phyloP scores from a whole-genome alignment of 352 stramenopile genomes.

The Phytopythium ostracodes region DNA sequence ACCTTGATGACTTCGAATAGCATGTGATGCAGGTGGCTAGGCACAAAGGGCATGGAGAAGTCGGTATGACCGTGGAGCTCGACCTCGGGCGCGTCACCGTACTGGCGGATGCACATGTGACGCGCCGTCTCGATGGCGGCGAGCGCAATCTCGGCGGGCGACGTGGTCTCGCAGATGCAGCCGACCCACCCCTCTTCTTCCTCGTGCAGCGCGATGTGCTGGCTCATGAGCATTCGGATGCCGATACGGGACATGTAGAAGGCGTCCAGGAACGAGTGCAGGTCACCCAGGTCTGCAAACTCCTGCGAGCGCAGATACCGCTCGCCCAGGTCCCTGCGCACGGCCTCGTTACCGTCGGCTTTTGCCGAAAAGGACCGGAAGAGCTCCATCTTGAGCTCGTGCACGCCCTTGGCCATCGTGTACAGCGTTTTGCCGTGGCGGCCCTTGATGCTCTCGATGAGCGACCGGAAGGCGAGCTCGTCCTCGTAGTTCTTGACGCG shows the following conservation, averaged over 20 bases:
- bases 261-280: slow-evolving; percentile 98
- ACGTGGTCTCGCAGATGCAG: slow-evolving; percentile 96
- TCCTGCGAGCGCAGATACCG: slow-evolving; percentile 73
- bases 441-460: slow-evolving; percentile 97
- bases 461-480: slow-evolving; percentile 89
- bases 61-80: slow-evolving; percentile 97
- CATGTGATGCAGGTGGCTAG: slow-evolving; percentile 97
- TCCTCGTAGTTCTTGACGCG: slow-evolving; percentile 81
- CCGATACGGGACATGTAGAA: slow-evolving; percentile 99
- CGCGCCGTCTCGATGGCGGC: slow-evolving; percentile 97
- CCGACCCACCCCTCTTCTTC: slow-evolving; percentile 84
- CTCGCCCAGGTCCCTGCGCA: slow-evolving; percentile 55
- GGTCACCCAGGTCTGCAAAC: slow-evolving; percentile 90
- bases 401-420: slow-evolving; percentile 98
- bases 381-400: slow-evolving; percentile 94
- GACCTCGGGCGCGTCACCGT: slow-evolving; percentile 98
- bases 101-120: slow-evolving; percentile 99
- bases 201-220: slow-evolving; percentile 97
- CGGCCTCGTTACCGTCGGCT: slow-evolving; percentile 9
- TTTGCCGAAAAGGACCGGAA: slow-evolving; percentile 69
- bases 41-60: slow-evolving; percentile 98
- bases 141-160: slow-evolving; percentile 95
- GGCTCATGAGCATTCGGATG: slow-evolving; percentile 99
- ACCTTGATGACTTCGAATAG: slow-evolving; percentile 98
- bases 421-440: slow-evolving; percentile 97